Evolutionary conservation across 2,329 filamentous ascomycete species (phyloP).

Genomic region (Cladophialophora carrionii): DNA sequence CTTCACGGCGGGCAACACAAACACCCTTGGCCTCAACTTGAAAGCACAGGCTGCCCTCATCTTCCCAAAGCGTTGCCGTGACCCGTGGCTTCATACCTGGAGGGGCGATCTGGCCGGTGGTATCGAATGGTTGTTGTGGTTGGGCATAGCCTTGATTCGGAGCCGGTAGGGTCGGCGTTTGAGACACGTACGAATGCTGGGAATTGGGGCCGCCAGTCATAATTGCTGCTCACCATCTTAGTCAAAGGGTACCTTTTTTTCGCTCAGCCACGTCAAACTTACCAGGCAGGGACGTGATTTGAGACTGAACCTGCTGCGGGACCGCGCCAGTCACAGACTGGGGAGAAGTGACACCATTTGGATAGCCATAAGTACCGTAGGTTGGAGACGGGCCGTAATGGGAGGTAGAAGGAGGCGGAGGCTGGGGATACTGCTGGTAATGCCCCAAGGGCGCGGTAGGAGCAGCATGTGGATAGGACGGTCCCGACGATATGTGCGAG

Average conservation of each 20-base stretch:
- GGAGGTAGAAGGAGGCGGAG: constrained; percentile 71
- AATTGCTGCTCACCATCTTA: constrained; percentile 46
- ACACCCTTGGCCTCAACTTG: constrained; percentile 96
- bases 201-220: constrained; percentile 29
- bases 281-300: constrained; percentile 70
- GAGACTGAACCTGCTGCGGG: constrained; percentile 65
- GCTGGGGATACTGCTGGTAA: constrained; percentile 75
- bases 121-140: constrained; percentile 69
- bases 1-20: constrained; percentile 91
- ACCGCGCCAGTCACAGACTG: constrained; percentile 70
- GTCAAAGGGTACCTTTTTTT: constrained; percentile 4
- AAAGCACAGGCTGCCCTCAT: constrained; percentile 95
- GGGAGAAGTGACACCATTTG: constrained; percentile 80
- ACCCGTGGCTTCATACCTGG: constrained; percentile 95
- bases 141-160: constrained; percentile 49
- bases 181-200: constrained; percentile 34
- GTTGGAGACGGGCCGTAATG: constrained; percentile 66
- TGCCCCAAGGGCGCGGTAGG: constrained; percentile 73
- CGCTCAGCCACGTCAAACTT: constrained; percentile 33
- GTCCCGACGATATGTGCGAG: constrained; percentile 75
- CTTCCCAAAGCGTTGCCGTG: constrained; percentile 96
- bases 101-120: constrained; percentile 88
- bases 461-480: constrained; percentile 75
- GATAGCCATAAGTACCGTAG: constrained; percentile 73
- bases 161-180: constrained; percentile 36